These are phyloP conservation scores for Taphrina wiesneri DNA, from an alignment of 1,139 yeast genomes.

Conservation along the genomic window DNA sequence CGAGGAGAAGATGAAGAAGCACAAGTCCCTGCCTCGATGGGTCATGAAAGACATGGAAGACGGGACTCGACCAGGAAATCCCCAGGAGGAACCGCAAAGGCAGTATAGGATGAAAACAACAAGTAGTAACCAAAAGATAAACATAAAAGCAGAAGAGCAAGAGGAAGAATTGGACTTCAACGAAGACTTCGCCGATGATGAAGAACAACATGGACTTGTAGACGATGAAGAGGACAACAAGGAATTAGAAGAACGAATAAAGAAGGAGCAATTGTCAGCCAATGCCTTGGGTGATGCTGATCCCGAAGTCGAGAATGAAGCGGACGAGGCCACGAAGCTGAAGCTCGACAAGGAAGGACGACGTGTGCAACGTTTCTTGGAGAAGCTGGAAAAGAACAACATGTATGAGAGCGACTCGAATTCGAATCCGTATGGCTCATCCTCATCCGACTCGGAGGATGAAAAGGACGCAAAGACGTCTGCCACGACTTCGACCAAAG, in stretches of 20 bases:
- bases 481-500: slow-evolving; percentile 19
- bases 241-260: slow-evolving; percentile 82
- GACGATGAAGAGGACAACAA: slow-evolving; percentile 95
- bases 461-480: slow-evolving; percentile 34
- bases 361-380: slow-evolving; percentile 76
- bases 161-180: slow-evolving; percentile 93
- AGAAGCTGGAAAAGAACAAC: slow-evolving; percentile 83
- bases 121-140: slow-evolving; percentile 7
- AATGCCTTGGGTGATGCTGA: slow-evolving; percentile 67
- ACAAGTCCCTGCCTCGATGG: slow-evolving; percentile 75
- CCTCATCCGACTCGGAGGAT: slow-evolving; percentile 31
- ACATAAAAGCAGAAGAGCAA: slow-evolving; percentile 42
- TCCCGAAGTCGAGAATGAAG: slow-evolving; percentile 56
- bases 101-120: slow-evolving; percentile 32
- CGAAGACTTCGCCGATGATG: slow-evolving; percentile 97
- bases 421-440: slow-evolving; percentile 49
- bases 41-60: slow-evolving; percentile 63
- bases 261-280: slow-evolving; percentile 86
- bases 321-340: slow-evolving; percentile 62
- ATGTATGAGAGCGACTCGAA: slow-evolving; percentile 90
- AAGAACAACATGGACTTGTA: slow-evolving; percentile 96
- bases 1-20: slow-evolving; percentile 63
- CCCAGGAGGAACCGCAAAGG: slow-evolving; percentile 22
- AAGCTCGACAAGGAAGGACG: slow-evolving; percentile 91
- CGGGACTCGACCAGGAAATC: slow-evolving; percentile 35